Evolutionary conservation across 129 eudicot genomes (phyloP).

Genomic region (Logfia minima): DNA sequence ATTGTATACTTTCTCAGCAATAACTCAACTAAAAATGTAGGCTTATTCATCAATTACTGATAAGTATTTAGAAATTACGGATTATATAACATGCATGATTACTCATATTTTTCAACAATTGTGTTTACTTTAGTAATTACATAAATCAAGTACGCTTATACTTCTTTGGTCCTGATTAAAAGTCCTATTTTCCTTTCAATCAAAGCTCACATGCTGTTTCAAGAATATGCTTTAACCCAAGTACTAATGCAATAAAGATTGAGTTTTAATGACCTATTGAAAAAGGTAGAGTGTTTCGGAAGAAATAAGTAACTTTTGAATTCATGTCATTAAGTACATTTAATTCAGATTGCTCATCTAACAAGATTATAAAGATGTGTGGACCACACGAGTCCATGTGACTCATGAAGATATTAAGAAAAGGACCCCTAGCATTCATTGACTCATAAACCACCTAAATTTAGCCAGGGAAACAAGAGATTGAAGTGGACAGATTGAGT

Average conservation of each 20-base stretch:
- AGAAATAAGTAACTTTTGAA: background rate
- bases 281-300: background rate
- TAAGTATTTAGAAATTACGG: background rate
- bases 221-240: conserved; percentile 6
- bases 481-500: background rate
- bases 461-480: background rate
- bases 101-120: background rate
- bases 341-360: conserved; percentile 5
- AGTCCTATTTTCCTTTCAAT: background rate
- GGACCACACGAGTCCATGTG: conserved; percentile 8
- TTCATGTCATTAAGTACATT: conserved; percentile 5
- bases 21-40: background rate
- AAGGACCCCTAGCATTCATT: background rate
- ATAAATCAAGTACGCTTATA: conserved; percentile 15
- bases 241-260: conserved; percentile 1
- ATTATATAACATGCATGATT: conserved; percentile 16
- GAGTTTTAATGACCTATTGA: background rate
- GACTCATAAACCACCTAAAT: conserved; percentile 3
- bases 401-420: background rate
- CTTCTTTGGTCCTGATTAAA: background rate
- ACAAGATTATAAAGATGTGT: conserved; percentile 4
- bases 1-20: conserved; percentile 4
- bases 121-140: background rate
- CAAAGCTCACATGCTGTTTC: background rate
- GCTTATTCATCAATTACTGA: conserved; percentile 5